A percentile compares a stretch with the other conserved stretches of the same genome.
phyloP scores from a whole-genome alignment of 176 grass and related monocot species.

The Oropetium thomaeum region DNA sequence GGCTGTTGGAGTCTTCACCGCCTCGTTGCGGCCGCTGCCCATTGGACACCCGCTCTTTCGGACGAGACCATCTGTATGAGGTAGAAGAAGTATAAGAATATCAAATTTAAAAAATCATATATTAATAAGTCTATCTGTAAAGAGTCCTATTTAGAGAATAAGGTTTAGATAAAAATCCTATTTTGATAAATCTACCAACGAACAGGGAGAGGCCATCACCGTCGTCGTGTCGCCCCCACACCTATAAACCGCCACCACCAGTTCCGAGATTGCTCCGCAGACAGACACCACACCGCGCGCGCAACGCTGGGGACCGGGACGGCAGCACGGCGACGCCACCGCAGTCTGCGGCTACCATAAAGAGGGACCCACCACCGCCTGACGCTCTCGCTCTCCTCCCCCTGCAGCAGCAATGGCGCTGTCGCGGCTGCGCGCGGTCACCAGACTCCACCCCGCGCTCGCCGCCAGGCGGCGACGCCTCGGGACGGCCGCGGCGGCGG shows the following conservation, averaged over 20 bases:
- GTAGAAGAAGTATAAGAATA: too few species aligned
- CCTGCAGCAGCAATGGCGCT: conserved; percentile 32
- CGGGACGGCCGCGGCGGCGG: conserved; percentile 26
- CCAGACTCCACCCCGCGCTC: conserved; percentile 6
- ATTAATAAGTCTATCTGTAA: too few species aligned
- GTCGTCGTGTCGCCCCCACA: not conserved
- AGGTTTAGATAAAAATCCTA: too few species aligned
- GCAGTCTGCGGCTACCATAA: not conserved
- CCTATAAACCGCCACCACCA: conserved; percentile 29
- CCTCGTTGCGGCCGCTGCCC: too few species aligned
- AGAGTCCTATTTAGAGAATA: too few species aligned
- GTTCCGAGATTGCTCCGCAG: not conserved
- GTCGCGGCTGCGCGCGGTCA: conserved; percentile 21
- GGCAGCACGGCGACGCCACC: conserved; percentile 7
- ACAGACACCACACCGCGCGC: not conserved
- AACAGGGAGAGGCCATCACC: too few species aligned
- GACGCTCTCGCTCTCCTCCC: not conserved
- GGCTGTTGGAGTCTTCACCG: too few species aligned
- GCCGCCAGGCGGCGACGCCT: conserved; percentile 6
- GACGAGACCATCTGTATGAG: too few species aligned
- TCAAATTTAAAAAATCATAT: too few species aligned
- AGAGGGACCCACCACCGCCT: not conserved
- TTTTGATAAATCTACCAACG: too few species aligned
- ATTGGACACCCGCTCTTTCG: too few species aligned
- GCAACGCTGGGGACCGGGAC: not conserved